Evolutionary conservation across 495 filamentous ascomycete genomes (phyloP).

Genomic region (Penicillium nucicola): DNA sequence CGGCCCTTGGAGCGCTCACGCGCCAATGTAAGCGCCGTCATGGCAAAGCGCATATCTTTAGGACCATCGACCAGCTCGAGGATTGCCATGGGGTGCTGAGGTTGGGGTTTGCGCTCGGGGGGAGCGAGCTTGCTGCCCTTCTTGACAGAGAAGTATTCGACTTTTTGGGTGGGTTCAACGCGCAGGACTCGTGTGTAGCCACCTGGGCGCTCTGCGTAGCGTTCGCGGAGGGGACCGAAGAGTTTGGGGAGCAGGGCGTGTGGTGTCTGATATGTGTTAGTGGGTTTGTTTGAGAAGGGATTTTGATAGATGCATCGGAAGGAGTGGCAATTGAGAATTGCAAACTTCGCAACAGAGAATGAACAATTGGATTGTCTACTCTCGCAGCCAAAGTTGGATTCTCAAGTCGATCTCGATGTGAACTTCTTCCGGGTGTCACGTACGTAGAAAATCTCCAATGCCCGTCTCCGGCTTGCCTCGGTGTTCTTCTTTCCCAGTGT

Average conservation of each 20-base stretch:
- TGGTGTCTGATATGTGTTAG: slow-evolving; percentile 51
- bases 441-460: slow-evolving; percentile 79
- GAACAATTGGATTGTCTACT: background rate
- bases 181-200: slow-evolving; percentile 94
- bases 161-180: slow-evolving; percentile 64
- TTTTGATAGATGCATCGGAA: background rate
- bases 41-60: slow-evolving; percentile 89
- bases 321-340: background rate
- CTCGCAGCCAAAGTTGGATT: background rate
- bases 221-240: slow-evolving; percentile 75
- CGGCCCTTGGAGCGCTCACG: slow-evolving; percentile 50
- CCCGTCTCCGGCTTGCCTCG: slow-evolving; percentile 63
- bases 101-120: slow-evolving; percentile 38
- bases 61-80: slow-evolving; percentile 96
- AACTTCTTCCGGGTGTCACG: slow-evolving; percentile 24
- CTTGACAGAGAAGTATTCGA: slow-evolving; percentile 20
- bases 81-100: slow-evolving; percentile 84
- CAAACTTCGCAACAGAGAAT: background rate
- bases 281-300: background rate
- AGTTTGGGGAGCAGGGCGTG: slow-evolving; percentile 75
- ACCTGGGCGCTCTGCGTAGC: slow-evolving; percentile 77
- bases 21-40: slow-evolving; percentile 80
- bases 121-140: slow-evolving; percentile 15
- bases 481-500: slow-evolving; percentile 90
- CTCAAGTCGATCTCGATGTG: background rate